Percentiles rank a stretch among this genome's conserved stretches.
Conservation (phyloP, 108 stramenopile genomes). For the Discostella pseudostelligera region DNA sequence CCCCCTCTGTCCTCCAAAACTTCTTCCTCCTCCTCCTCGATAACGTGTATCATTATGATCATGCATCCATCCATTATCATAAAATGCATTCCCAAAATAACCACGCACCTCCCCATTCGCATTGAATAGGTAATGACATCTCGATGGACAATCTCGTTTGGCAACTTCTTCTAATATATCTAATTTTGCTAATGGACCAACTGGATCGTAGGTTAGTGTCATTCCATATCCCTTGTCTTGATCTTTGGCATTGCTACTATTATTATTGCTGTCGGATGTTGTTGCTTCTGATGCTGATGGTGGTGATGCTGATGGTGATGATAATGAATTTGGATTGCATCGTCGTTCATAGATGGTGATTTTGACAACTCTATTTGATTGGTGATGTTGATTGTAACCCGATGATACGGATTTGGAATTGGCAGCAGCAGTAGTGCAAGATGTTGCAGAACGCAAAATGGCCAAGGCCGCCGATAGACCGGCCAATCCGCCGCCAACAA, state of each 20-base stretch:
- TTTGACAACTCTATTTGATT: no score
- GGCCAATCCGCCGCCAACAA: slow-evolving; percentile 70
- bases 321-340: no score
- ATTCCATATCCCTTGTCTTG: slow-evolving; percentile 83
- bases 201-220: slow-evolving; percentile 81
- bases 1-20: slow-evolving; percentile 67
- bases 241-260: slow-evolving; percentile 1
- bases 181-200: slow-evolving; percentile 64
- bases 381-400: no score
- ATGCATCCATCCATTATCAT: background rate
- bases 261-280: background rate
- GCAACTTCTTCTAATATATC: slow-evolving; percentile 75
- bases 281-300: no score
- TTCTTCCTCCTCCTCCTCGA: slow-evolving; percentile 25
- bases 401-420: background rate
- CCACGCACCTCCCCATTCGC: slow-evolving; percentile 51
- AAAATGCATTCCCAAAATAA: slow-evolving; percentile 87
- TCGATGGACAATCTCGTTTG: slow-evolving; percentile 68
- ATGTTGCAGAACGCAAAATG: slow-evolving; percentile 48
- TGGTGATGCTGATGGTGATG: no score
- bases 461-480: slow-evolving; percentile 61
- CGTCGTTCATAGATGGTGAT: no score
- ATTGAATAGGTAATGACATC: slow-evolving; percentile 79
- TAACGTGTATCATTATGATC: background rate
- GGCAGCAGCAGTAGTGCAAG: background rate